Percentiles rank a stretch among this genome's conserved stretches.
phyloP scores from a whole-genome alignment of 2,329 filamentous ascomycete genomes.

The Sarocladium kiliense region DNA sequence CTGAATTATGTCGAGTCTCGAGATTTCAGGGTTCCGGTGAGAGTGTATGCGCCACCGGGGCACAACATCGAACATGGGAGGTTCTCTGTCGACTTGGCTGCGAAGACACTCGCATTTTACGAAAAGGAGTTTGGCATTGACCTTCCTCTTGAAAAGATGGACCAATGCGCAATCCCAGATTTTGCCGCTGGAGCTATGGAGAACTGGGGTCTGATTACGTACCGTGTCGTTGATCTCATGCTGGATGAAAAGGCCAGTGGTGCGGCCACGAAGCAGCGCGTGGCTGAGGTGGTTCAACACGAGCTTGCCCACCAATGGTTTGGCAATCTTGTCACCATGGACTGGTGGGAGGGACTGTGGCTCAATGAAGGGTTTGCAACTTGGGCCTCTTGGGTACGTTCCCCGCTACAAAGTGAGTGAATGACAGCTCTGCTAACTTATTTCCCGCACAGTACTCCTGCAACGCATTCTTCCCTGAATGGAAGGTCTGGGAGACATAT shows the following conservation, averaged over 20 bases:
- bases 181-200: constrained; percentile 97
- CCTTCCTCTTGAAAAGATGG: constrained; percentile 42
- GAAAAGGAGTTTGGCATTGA: constrained; percentile 87
- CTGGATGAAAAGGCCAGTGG: constrained; percentile 89
- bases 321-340: constrained; percentile 95
- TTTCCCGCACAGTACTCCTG: constrained; percentile 59
- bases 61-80: constrained; percentile 85
- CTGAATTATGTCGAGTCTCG: constrained; percentile 92
- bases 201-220: constrained; percentile 96
- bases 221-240: constrained; percentile 76
- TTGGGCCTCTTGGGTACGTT: constrained; percentile 29
- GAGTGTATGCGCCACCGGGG: constrained; percentile 89
- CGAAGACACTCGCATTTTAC: constrained; percentile 87
- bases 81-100: constrained; percentile 86
- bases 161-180: constrained; percentile 88
- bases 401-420: background rate
- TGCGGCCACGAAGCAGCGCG: constrained; percentile 83
- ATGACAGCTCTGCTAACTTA: background rate
- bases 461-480: constrained; percentile 93
- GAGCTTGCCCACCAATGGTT: constrained; percentile 98
- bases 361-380: constrained; percentile 85
- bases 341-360: constrained; percentile 98
- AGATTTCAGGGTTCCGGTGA: constrained; percentile 83
- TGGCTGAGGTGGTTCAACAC: constrained; percentile 94
- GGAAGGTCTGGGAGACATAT: constrained; percentile 96